Base-by-base conservation (phyloP, 1,284 basidiomycete species). In the Cryptococcus deneoformans region DNA sequence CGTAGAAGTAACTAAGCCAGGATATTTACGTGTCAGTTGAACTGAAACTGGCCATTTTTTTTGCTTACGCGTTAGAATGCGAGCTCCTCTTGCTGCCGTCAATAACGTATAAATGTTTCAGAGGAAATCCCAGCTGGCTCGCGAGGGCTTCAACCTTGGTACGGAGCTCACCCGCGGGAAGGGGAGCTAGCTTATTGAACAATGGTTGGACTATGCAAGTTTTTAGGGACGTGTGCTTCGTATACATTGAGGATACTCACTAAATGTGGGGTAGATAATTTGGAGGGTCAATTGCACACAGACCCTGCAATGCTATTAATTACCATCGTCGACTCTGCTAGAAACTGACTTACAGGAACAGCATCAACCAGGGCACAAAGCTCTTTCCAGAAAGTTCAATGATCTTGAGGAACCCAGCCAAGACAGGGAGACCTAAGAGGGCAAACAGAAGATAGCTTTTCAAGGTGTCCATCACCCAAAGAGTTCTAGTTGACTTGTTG, bases 71-170 rank as follows among this genome's bases (percentile, higher is more conserved):
- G 66, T 97, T 98, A 63, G 88, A 90, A 79, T 98, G 95, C 2
- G 89, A 88, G 73, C 88, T 92, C 54, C 95, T 86, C 80, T 95
- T 96, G 56, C 89, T 92, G 35, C 96, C 95, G 71, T 99, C 95
- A 68, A 98, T 97, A 72, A 97, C 92, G 77, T 96, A 98, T 59
- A 99, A 79, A 74, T 96, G 88, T 75, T 88, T 95, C 59, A 98
- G 82, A 0, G 95, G 95, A 84, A 99, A 99, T 57, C 87, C 85
- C 70, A 99, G 87, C 70, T 86, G 86, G 44, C 78, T 71, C 0
- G 92, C 89, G 29, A 97, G 82, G 0, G 77, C 73, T 67, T 93
- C 90, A 42, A 91, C 89, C 44, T 89, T 82, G 5, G 77, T 79
- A 37, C 89, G 85, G 12, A 95, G 80, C 46, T 90, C 86, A 40